Base-by-base conservation (phyloP, 2,329 filamentous ascomycete genomes). In the Colletotrichum liaoningense region DNA sequence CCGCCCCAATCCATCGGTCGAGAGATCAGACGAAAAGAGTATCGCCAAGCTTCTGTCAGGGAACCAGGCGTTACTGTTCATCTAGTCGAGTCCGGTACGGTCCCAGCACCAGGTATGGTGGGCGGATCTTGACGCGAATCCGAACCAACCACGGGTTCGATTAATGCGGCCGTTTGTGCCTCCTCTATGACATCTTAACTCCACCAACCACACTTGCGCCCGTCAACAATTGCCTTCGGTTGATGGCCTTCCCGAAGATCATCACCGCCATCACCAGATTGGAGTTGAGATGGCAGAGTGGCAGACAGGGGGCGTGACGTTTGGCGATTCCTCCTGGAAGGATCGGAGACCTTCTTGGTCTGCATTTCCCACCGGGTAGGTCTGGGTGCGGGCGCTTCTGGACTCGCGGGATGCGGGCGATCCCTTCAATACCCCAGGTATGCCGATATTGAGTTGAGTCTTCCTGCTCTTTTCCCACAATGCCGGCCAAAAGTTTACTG, bases 171-270 rank as follows among this genome's bases (percentile, higher is more conserved):
- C 24, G 28, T 52, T 58, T 69, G 57, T 58, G 69, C 38, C 58
- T 69, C 38, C 58, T 69, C 46, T 12, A 26, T 46, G 28, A 35
- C 56, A 71, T 63, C 52, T 38, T 16, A 30, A 63, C 57, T 56
- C 66, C 59, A 64, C 66, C 66, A 69, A 73, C 66, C 67, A 46
- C 33, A 26, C 24, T 22, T 35, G 19, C 22, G 14, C 24, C 26
- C 28, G 33, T 63, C 62, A n/a, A 52, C 42, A 30, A 22, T 63
- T 26, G n/a, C 56, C 46, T 46, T 67, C 67, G 71, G 71, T 67
- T 54, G 56, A 72, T 67, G 49, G 49, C 57, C 56, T 59, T 73
- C 49, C 71, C 57, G 71, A 67, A 28, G 71, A 73, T 73, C 71
- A 42, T 52, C 62, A 58, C 55, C 24, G 24, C 35, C 66, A 33